Evolutionary conservation across 495 filamentous ascomycete species (phyloP).

Genomic region (Hamigera avellanea): DNA sequence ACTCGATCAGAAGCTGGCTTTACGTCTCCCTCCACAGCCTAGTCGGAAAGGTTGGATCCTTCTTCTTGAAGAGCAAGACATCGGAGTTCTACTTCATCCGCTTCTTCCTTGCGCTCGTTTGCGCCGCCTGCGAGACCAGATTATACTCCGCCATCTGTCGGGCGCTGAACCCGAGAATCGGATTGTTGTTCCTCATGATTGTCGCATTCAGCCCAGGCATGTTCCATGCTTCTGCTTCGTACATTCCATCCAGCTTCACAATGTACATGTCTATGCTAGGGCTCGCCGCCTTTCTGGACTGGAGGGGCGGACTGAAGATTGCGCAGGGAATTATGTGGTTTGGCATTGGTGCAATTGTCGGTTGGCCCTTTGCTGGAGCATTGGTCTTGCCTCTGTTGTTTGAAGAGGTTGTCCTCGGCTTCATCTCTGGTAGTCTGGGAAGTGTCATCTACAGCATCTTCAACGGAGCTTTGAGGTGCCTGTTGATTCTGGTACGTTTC

Average conservation of each 20-base stretch:
- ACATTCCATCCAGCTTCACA: slow-evolving; percentile 87
- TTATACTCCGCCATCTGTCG: slow-evolving; percentile 67
- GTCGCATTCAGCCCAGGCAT: slow-evolving; percentile 75
- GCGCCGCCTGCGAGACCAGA: slow-evolving; percentile 68
- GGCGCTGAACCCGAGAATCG: slow-evolving; percentile 67
- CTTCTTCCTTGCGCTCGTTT: slow-evolving; percentile 57
- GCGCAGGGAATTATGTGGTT: slow-evolving; percentile 85
- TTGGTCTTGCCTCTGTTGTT: slow-evolving; percentile 70
- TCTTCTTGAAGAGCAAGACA: slow-evolving; percentile 47
- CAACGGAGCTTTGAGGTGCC: slow-evolving; percentile 53
- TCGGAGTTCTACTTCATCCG: slow-evolving; percentile 84
- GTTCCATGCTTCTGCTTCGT: slow-evolving; percentile 81
- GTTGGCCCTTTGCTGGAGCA: slow-evolving; percentile 90
- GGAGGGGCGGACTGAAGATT: slow-evolving; percentile 61
- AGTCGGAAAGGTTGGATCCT: slow-evolving; percentile 49
- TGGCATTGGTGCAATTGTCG: slow-evolving; percentile 75
- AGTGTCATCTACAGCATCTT: slow-evolving; percentile 44
- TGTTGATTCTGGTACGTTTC: slow-evolving; percentile 58
- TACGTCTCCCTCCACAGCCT: slow-evolving; percentile 80
- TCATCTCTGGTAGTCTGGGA: slow-evolving; percentile 44
- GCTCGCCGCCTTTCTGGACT: slow-evolving; percentile 79
- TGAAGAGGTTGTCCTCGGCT: slow-evolving; percentile 59
- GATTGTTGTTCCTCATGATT: slow-evolving; percentile 67
- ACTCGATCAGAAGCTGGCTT: slow-evolving; percentile 91
- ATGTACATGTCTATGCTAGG: slow-evolving; percentile 93